These are phyloP conservation scores for Fusarium nygamai DNA, from an alignment of 2,329 filamentous ascomycete genomes.

Conservation along the genomic window DNA sequence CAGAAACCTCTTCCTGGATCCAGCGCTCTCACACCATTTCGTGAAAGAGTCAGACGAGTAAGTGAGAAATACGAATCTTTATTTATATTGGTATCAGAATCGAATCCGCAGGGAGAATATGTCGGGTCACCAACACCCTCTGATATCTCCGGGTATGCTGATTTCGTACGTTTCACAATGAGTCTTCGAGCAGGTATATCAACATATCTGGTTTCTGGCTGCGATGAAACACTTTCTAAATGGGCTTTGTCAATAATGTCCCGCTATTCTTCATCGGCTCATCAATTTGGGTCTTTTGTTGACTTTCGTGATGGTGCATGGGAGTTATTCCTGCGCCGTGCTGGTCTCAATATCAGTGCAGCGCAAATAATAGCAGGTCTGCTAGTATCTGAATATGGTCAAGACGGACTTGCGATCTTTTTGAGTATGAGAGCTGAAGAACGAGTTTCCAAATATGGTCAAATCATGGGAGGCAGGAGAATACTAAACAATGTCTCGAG, in stretches of 20 bases:
- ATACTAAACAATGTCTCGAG: constrained; percentile 30
- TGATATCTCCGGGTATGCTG: constrained; percentile 57
- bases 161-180: constrained; percentile 61
- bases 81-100: constrained; percentile 73
- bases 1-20: constrained; percentile 73
- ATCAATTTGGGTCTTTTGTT: constrained; percentile 47
- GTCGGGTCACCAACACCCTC: constrained; percentile 50
- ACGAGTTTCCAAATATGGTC: constrained; percentile 39
- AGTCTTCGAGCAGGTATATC: constrained; percentile 52
- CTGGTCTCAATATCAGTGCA: constrained; percentile 51
- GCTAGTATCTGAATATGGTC: constrained; percentile 41
- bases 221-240: constrained; percentile 58
- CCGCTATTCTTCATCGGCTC: constrained; percentile 50
- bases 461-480: constrained; percentile 42
- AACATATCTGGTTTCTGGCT: constrained; percentile 61
- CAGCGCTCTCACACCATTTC: constrained; percentile 57
- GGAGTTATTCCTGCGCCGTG: constrained; percentile 49
- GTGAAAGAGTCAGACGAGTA: constrained; percentile 63
- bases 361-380: constrained; percentile 47
- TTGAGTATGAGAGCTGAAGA: constrained; percentile 44
- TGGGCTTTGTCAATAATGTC: constrained; percentile 66
- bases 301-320: constrained; percentile 54
- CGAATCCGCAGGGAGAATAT: constrained; percentile 54
- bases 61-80: constrained; percentile 73
- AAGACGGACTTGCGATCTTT: constrained; percentile 46